Percentiles rank a stretch among this genome's conserved stretches.
Conservation (phyloP, 305 asterid genomes). For the Lippia alba region DNA sequence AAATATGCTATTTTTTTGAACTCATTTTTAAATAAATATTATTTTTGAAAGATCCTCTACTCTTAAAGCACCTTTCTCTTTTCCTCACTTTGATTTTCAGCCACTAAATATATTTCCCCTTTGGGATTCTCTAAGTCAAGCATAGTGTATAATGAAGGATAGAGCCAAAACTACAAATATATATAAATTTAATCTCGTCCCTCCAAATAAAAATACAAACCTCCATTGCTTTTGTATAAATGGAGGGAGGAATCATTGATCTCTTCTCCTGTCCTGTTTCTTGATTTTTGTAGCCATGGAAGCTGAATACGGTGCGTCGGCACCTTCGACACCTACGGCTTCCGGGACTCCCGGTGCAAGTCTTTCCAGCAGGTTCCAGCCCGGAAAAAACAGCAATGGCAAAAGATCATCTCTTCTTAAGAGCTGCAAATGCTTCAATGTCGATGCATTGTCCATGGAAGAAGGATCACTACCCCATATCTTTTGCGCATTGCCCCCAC, state of each 20-base stretch:
- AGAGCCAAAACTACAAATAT: not conserved
- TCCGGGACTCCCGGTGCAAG: slow-evolving; percentile 66
- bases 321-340: slow-evolving; percentile 56
- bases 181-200: not conserved
- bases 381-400: slow-evolving; percentile 29
- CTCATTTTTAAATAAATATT: too few species aligned
- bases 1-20: too few species aligned
- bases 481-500: slow-evolving; percentile 57
- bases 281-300: slow-evolving; percentile 33
- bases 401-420: slow-evolving; percentile 49
- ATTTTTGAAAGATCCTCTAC: too few species aligned
- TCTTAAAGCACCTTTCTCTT: slow-evolving; percentile 37
- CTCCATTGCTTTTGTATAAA: not conserved
- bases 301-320: slow-evolving; percentile 51
- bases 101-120: slow-evolving; percentile 40
- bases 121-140: slow-evolving; percentile 42
- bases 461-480: slow-evolving; percentile 62
- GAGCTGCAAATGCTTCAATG: slow-evolving; percentile 57
- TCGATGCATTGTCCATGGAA: slow-evolving; percentile 54
- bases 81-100: slow-evolving; percentile 35
- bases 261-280: not conserved
- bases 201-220: not conserved
- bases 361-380: slow-evolving; percentile 50
- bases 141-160: not conserved
- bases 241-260: not conserved